Percentiles rank a stretch among this genome's conserved stretches.
Evolutionary conservation across 2,329 filamentous ascomycete species (phyloP).

Genomic region (Meredithiella fracta): DNA sequence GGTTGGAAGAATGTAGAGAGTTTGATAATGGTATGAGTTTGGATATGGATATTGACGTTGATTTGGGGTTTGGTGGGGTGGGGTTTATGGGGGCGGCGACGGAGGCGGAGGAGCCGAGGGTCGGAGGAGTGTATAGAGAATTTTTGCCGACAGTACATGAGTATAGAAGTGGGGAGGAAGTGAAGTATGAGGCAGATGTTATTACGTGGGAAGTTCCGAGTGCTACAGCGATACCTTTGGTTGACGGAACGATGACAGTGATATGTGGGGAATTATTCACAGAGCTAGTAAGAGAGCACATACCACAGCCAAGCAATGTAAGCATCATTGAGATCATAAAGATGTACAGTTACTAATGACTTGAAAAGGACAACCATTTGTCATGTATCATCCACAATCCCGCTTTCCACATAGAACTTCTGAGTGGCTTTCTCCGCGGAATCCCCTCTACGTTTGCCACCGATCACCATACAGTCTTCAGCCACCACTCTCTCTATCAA

Average conservation of each 20-base stretch:
- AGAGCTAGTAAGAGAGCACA: not conserved
- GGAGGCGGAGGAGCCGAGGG: not conserved
- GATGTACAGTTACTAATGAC: not conserved
- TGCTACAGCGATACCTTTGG: not conserved
- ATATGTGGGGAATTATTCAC: not conserved
- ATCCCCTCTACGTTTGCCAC: not conserved
- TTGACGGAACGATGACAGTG: not conserved
- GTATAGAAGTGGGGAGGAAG: not conserved
- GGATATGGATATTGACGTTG: not conserved
- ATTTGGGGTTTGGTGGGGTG: no score
- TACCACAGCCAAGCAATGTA: not conserved
- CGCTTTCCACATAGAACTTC: not conserved
- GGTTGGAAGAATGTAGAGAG: not conserved
- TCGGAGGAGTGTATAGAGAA: not conserved
- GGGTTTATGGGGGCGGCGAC: not conserved
- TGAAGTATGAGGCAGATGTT: not conserved
- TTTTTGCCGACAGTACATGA: not conserved
- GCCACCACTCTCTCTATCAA: conserved; percentile 4
- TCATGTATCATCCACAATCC: not conserved
- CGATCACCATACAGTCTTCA: not conserved
- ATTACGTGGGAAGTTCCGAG: not conserved
- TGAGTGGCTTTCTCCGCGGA: not conserved
- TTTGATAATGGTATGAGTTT: not conserved
- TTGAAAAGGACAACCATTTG: not conserved
- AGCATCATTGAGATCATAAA: not conserved